Percentiles rank a stretch among this genome's conserved stretches.
phyloP scores from a whole-genome alignment of 179 eudicot species.

The Spinacia oleracea region DNA sequence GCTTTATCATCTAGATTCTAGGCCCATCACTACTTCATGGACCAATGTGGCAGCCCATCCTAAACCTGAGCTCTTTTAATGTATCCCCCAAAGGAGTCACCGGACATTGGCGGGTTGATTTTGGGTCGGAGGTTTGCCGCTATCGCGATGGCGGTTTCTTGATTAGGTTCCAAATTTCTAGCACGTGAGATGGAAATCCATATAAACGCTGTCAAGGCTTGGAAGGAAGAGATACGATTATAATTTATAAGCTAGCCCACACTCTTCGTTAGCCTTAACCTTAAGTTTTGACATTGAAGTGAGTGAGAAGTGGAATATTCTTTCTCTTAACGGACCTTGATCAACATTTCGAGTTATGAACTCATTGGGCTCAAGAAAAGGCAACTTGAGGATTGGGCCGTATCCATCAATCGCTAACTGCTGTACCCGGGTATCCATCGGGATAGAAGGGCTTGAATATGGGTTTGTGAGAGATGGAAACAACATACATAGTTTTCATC shows the following conservation, averaged over 20 bases:
- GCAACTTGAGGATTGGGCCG: conserved; percentile 17
- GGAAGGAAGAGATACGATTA: conserved; percentile 31
- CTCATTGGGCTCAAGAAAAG: not conserved
- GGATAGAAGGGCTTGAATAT: conserved; percentile 11
- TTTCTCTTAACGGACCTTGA: not conserved
- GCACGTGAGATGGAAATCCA: conserved; percentile 22
- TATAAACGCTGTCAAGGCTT: conserved; percentile 19
- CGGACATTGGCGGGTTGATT: conserved; percentile 10
- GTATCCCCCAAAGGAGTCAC: conserved; percentile 16
- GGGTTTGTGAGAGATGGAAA: not conserved
- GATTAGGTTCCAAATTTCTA: not conserved
- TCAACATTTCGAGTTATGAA: not conserved
- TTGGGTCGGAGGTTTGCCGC: not conserved
- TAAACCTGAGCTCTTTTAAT: not conserved
- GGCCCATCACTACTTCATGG: not conserved
- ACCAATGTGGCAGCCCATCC: conserved; percentile 18
- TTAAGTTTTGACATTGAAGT: conserved; percentile 11
- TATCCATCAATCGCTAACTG: no score
- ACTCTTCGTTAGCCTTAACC: conserved; percentile 34
- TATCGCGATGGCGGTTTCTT: not conserved
- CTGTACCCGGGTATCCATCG: no score
- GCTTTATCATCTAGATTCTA: not conserved
- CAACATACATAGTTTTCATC: not conserved
- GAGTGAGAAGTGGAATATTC: conserved; percentile 23
- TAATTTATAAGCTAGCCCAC: not conserved